Evolutionary conservation across 1,139 yeast species (phyloP).

Genomic region (Taphrina flavorubra): DNA sequence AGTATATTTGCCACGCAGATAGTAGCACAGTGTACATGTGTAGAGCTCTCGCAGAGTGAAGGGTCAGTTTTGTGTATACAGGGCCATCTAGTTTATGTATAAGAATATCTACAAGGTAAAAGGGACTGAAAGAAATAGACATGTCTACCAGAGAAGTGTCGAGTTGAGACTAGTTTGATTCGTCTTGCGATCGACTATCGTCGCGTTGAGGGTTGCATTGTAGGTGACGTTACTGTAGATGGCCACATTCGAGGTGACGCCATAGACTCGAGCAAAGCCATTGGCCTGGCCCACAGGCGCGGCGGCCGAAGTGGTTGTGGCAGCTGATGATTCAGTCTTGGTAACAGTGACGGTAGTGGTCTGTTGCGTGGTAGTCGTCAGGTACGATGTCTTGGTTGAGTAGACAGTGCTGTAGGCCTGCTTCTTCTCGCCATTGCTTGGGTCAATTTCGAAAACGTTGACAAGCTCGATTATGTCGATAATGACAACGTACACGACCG

Average conservation of each 20-base stretch:
- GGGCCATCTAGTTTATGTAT: conserved; percentile 12
- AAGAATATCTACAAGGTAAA: not conserved
- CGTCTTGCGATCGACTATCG: not conserved
- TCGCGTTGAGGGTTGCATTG: not conserved
- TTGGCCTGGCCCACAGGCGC: not conserved
- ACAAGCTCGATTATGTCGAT: conserved; percentile 18
- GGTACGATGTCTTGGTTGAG: conserved; percentile 26
- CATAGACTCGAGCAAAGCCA: conserved; percentile 1
- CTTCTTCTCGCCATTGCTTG: conserved; percentile 27
- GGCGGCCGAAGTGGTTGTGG: conserved; percentile 6
- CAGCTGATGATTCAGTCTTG: conserved; percentile 3
- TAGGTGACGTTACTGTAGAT: not conserved
- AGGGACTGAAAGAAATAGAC: not conserved
- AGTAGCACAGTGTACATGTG: no score
- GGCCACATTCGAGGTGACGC: not conserved
- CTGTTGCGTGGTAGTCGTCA: conserved; percentile 22
- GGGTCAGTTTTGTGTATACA: not conserved
- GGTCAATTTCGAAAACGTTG: conserved; percentile 23
- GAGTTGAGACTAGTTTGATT: not conserved
- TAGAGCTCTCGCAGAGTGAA: not conserved
- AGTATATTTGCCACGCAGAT: no score
- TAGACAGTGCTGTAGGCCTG: conserved; percentile 30
- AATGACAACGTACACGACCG: conserved; percentile 35
- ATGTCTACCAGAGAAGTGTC: conserved; percentile 2
- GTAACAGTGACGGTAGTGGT: conserved; percentile 31